Conservation (phyloP, 2,329 filamentous ascomycete species). For the Sporothrix humicola region DNA sequence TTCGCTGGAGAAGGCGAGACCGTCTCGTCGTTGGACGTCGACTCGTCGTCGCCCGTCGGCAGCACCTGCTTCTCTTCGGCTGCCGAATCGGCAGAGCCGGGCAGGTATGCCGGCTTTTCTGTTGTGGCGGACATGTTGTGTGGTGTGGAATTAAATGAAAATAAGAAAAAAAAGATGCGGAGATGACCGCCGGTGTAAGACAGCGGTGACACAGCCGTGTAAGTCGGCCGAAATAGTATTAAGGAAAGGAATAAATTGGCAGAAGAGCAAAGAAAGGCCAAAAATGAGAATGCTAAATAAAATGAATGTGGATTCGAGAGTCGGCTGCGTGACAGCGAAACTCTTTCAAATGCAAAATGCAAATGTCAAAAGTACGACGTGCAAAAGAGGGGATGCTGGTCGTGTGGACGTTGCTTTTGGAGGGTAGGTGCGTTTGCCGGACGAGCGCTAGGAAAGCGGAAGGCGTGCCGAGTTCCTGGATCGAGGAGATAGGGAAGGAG, state of each 20-base stretch:
- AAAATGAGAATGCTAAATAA: neutral
- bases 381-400: neutral
- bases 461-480: conserved; percentile 28
- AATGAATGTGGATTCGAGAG: neutral
- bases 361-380: neutral
- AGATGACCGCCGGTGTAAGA: neutral
- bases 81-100: conserved; percentile 13
- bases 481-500: conserved; percentile 22
- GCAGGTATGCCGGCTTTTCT: conserved; percentile 20
- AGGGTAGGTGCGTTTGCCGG: neutral
- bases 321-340: neutral
- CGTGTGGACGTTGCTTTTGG: neutral
- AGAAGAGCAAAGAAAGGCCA: neutral
- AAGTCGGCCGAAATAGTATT: too few species aligned
- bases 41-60: conserved; percentile 6
- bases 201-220: too few species aligned
- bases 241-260: too few species aligned
- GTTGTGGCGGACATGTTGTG: conserved; percentile 25
- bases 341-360: neutral
- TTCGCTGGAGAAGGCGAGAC: neutral
- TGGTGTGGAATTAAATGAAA: neutral
- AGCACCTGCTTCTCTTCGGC: conserved; percentile 35
- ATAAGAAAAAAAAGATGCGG: neutral
- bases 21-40: neutral
- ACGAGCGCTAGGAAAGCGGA: conserved; percentile 22